Evolutionary conservation across 495 filamentous ascomycete species (phyloP).

Genomic region (Friedmanniomyces endolithicus): DNA sequence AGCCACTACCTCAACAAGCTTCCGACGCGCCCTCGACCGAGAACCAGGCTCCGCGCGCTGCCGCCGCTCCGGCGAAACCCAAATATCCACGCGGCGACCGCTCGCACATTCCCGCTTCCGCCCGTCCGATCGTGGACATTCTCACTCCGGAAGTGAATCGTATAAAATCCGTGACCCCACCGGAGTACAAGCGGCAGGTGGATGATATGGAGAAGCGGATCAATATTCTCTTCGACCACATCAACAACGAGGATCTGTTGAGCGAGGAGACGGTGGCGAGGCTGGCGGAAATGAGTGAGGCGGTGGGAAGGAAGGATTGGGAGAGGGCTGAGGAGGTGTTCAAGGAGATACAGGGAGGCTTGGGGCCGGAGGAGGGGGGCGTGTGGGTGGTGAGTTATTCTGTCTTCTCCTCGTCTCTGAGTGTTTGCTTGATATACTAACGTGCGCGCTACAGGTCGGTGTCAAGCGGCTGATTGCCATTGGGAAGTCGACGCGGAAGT

Average conservation of each 20-base stretch:
- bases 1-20: constrained; percentile 35
- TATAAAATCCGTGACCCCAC: constrained; percentile 69
- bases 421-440: neutral
- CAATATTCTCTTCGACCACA: constrained; percentile 82
- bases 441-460: constrained; percentile 3
- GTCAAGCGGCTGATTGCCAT: constrained; percentile 12
- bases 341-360: constrained; percentile 68
- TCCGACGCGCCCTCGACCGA: constrained; percentile 1
- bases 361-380: constrained; percentile 64
- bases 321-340: constrained; percentile 64
- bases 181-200: constrained; percentile 70
- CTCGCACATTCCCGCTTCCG: constrained; percentile 68
- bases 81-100: constrained; percentile 52
- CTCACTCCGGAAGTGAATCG: constrained; percentile 76
- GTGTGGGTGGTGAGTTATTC: constrained; percentile 80
- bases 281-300: constrained; percentile 53
- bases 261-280: constrained; percentile 67
- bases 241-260: constrained; percentile 88
- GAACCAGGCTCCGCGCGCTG: constrained; percentile 44
- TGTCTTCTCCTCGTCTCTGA: neutral
- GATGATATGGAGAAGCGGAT: constrained; percentile 86
- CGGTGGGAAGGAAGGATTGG: constrained; percentile 60
- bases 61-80: constrained; percentile 39
- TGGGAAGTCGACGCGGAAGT: constrained; percentile 6
- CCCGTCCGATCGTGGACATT: constrained; percentile 67